Base-by-base conservation (phyloP, 2,329 filamentous ascomycete genomes). In the Xylariaceae sp. region DNA sequence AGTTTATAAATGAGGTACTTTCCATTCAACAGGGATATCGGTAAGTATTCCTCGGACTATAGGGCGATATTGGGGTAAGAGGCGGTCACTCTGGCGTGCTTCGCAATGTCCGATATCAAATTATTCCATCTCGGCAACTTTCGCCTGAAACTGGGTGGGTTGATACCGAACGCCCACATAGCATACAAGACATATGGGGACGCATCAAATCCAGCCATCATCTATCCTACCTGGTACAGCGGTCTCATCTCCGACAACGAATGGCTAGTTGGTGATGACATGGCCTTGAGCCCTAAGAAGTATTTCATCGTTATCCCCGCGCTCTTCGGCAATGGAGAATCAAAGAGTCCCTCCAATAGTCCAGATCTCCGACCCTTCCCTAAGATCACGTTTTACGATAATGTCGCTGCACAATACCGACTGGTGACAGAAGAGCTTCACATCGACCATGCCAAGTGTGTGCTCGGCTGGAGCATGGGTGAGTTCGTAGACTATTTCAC, bases 141-240 rank as follows among this genome's bases (percentile, higher is more conserved):
- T 76, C 74, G 80, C 58, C 82, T 93, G 2, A 82, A 88, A 66
- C 85, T 81, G 21, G 88, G 88, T 40, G 77, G 77, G n/a, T 78
- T 74, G 5, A 79, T 93, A 18, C 78, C 81, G 1, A 71, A 83
- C 62, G 89, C 90, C 1, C 82, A 83, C 66, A 84, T 93, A 51
- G 88, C 89, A 16, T 93, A 90, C 78, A 91, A 89, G 72, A 90
- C 89, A 0, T 88, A 89, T 63, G 90, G 90, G 19, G 77, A 86
- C 53, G 70, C 82, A 0, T 79, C 75, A 0, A 77, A 75, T 5
- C 89, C 89, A 7, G 85, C 85, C 2, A 83, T 93, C 55, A 81
- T 93, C 58, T 93, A 93, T 67, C 90, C 89, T 2, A 86, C 86
- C 2, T 93, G 89, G 89, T 93, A 87, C 70, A 72, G 70, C 50